A percentile compares a stretch with the other conserved stretches of the same genome.
Conservation (phyloP, 106 monocot genomes). For the Acorus gramineus region DNA sequence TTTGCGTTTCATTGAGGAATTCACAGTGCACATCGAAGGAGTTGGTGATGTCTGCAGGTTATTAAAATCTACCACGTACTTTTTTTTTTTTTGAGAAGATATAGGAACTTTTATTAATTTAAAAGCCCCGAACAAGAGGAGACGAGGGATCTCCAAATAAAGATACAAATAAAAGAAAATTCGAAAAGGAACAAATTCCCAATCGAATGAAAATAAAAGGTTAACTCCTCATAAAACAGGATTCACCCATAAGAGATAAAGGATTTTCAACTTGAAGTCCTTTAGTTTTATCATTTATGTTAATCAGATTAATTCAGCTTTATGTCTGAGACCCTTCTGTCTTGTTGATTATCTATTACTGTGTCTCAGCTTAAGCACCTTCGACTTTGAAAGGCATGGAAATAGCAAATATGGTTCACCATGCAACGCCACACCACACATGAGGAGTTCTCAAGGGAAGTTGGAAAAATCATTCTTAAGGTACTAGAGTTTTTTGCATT, state of each 20-base stretch:
- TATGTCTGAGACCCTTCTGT: not conserved
- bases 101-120: no score
- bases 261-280: no score
- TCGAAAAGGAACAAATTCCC: no score
- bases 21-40: conserved; percentile 86
- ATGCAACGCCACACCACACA: conserved; percentile 40
- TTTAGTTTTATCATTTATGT: no score
- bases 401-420: conserved; percentile 91
- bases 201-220: no score
- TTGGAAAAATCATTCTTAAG: conserved; percentile 99
- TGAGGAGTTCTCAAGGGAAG: conserved; percentile 92
- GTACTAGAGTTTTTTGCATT: conserved; percentile 24
- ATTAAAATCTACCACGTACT: not conserved
- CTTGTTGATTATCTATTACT: conserved; percentile 8
- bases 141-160: no score
- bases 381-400: conserved; percentile 87
- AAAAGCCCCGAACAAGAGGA: no score
- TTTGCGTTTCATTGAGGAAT: conserved; percentile 78
- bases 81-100: not conserved
- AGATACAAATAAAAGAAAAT: no score
- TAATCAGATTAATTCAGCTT: not conserved
- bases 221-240: no score
- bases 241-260: no score
- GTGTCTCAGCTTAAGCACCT: conserved; percentile 58
- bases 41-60: conserved; percentile 99